Conservation (phyloP, 345 rosid genomes). For the Isatis tinctoria region DNA sequence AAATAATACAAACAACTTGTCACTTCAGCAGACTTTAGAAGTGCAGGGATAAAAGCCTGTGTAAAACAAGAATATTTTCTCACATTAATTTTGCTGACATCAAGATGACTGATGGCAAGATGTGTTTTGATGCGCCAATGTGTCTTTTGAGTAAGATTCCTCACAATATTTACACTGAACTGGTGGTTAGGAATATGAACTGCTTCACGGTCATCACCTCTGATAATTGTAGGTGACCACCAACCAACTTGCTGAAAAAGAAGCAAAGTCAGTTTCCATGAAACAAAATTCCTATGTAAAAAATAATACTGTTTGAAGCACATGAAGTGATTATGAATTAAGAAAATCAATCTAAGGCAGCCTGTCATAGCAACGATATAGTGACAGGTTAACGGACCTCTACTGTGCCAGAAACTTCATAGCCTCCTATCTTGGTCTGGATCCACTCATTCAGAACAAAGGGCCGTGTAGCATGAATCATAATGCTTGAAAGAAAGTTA, state of each 20-base stretch:
- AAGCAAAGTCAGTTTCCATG: background rate
- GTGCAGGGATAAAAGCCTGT: background rate
- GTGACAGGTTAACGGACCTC: constrained; percentile 57
- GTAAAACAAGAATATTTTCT: constrained; percentile 32
- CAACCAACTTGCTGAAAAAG: constrained; percentile 79
- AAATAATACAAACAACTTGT: constrained; percentile 12
- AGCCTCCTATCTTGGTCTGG: constrained; percentile 91
- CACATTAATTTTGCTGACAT: constrained; percentile 77
- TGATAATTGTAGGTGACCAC: constrained; percentile 96
- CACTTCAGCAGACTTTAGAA: background rate
- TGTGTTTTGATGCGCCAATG: constrained; percentile 98
- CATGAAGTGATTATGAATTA: background rate
- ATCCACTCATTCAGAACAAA: constrained; percentile 90
- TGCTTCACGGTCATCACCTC: constrained; percentile 97
- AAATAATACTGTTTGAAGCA: background rate
- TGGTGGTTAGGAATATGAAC: constrained; percentile 96
- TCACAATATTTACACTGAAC: constrained; percentile 79
- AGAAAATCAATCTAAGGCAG: background rate
- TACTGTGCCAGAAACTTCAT: constrained; percentile 98
- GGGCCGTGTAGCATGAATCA: constrained; percentile 92
- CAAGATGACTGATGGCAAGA: constrained; percentile 88
- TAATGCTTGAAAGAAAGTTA: constrained; percentile 85
- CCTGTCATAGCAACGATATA: background rate
- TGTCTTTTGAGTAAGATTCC: constrained; percentile 90
- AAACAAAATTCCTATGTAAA: background rate